Base-by-base conservation (phyloP, 2,329 filamentous ascomycete genomes). In the Pseudogymnoascus sp. region DNA sequence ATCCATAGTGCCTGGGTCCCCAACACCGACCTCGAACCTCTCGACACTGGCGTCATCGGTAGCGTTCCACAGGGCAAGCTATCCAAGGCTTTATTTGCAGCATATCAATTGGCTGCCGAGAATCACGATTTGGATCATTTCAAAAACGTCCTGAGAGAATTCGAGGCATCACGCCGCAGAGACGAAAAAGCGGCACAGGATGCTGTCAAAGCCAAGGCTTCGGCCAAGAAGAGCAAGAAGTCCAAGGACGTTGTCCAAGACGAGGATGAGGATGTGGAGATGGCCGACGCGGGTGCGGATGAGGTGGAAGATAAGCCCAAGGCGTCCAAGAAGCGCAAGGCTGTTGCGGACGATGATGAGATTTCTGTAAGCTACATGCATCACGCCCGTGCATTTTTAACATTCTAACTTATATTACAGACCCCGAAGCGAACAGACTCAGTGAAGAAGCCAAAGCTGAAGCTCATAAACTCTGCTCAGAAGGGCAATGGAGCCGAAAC, bases 31-130 rank as follows among this genome's bases (percentile, higher is more conserved):
- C 81, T 99, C 37, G 84, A 85, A 36, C 87, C 90, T 36, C 84
- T 97, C 60, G 86, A 91, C 62, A 78, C 88, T 12, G 85, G 88
- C 59, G 85, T 87, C 25, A 87, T 92, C 65, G 83, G 84, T 60
- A 79, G 86, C 22, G 78, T 84, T 41, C 78, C 89, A 59, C 87
- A 86, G 60, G 75, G 76, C 62, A 96, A 95, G 77, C 87, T 89
- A 79, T 83, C 84, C 71, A 96, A 96, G 76, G 81, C 85, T 62
- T 78, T 99, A 5, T 81, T 88, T 71, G 81, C 83, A 43, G 94
- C 94, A 1, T 96, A 92, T 75, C 75, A 85, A 64, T 82, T 97
- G 62, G 93, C 92, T 9, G 81, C 87, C 12, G 86, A 96, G 72
- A 82, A 86, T 60, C 83, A 96, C 68, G 83, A 89, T 61, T 77